Evolutionary conservation across 2,329 filamentous ascomycete genomes (phyloP).

Genomic region (Scytalidium lignicola): DNA sequence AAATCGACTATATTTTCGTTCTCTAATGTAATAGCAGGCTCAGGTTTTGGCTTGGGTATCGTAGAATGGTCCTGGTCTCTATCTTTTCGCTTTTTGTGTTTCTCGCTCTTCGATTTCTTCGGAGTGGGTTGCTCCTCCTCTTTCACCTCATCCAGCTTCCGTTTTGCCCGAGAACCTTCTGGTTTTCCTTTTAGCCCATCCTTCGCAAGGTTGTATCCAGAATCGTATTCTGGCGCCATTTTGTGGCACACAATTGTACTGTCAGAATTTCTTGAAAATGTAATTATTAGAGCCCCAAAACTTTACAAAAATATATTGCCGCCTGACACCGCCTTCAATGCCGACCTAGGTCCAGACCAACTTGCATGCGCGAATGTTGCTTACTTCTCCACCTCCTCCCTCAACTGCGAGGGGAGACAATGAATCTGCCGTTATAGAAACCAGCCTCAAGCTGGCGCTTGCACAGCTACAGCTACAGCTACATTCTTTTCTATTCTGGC

Average conservation of each 20-base stretch:
- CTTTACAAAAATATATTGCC: neutral
- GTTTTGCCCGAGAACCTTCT: neutral
- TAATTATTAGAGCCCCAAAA: neutral
- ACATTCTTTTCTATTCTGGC: no score
- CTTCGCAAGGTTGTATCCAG: neutral
- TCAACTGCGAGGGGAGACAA: neutral
- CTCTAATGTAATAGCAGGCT: neutral
- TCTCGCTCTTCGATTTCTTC: constrained; percentile 1
- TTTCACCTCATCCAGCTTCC: neutral
- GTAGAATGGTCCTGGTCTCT: neutral
- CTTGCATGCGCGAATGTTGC: no score
- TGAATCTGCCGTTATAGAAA: neutral
- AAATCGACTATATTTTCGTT: neutral
- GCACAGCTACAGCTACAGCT: neutral
- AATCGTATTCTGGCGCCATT: neutral
- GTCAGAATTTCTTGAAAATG: neutral
- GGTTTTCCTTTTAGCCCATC: neutral
- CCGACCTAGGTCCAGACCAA: neutral
- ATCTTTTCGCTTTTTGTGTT: neutral
- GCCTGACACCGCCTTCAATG: neutral
- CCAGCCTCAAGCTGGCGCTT: neutral
- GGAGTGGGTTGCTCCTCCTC: neutral
- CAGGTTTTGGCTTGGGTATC: neutral
- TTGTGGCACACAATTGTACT: neutral
- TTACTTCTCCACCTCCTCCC: neutral